Evolutionary conservation across 176 grass and related monocot species (phyloP).

Genomic region (Aechmea fasciata): DNA sequence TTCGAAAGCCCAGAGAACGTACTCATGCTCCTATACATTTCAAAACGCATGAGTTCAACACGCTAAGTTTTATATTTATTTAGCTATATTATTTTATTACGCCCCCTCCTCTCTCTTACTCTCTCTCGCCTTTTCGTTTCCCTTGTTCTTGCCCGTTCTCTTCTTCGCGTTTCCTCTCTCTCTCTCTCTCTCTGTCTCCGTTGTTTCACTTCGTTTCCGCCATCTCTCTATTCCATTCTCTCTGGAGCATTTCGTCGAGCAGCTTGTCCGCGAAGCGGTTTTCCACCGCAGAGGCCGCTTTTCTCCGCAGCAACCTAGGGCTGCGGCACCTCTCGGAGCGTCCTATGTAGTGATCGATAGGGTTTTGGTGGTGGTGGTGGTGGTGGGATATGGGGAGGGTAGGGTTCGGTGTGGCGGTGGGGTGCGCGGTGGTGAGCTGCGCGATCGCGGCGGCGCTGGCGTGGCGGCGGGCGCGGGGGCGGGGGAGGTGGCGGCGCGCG

Average conservation of each 20-base stretch:
- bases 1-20: no score
- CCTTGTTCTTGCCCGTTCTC: background rate
- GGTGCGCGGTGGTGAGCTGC: slow-evolving; percentile 39
- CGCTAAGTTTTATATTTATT: background rate
- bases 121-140: background rate
- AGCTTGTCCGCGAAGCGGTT: background rate
- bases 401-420: slow-evolving; percentile 29
- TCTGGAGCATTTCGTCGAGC: background rate
- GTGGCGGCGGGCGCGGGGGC: slow-evolving; percentile 18
- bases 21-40: no score
- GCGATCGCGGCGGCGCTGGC: slow-evolving; percentile 32
- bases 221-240: slow-evolving; percentile 2
- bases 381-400: slow-evolving; percentile 19
- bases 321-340: background rate
- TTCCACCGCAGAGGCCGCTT: background rate
- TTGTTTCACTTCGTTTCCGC: background rate
- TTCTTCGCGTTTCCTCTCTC: background rate
- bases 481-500: slow-evolving; percentile 34
- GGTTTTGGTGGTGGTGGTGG: slow-evolving; percentile 20
- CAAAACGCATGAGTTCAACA: no score
- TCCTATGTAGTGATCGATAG: background rate
- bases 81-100: background rate
- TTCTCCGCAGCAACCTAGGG: background rate
- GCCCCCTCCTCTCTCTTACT: background rate
- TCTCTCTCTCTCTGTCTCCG: background rate